Evolutionary conservation across 176 grass and related monocot species (phyloP), one percentile per base, ranked within the genome.

Genomic region (Aechmea fasciata): DNA sequence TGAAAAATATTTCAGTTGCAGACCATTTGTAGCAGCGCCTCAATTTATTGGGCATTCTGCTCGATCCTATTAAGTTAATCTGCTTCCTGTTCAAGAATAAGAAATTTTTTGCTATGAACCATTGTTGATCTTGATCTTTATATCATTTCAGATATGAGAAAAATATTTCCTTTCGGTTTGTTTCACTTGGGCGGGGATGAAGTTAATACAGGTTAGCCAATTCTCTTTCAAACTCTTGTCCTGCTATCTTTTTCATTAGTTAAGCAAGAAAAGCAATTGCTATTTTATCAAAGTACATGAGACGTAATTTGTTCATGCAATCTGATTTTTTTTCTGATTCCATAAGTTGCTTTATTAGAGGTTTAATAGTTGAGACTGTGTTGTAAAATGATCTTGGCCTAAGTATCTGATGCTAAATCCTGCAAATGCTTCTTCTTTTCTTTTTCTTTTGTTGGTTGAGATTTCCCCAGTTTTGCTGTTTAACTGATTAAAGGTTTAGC

Each of bases 151-250:
- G 89, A 97, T 79, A 92, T 97, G 93, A 90, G 86, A 76, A 90
- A 92, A 80, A 87, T 97, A 54, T 97, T 97, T 70, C 89, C 93
- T 47, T 97, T 97, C 20, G 93, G 79, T 18, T n/a, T 92, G 25
- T 97, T 97, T 82, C 89, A 97, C 71, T 85, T 97, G 77, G 93
- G 93, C 49, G 93, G 93, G 10, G 93, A 97, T 90, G 93, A 97
- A 97, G 93, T 97, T 61, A 79, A 97, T 81, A 87, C 93, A 92
- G 93, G 93, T 97, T 63, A 61, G 76, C 25, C 26, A 25, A 52
- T 50, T 74, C 75, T 11, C 84, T 11, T 75, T 74, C 11, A 55
- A 13, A 55, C 15, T 54, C 15, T 13, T 13, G 52, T 54, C 13
- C 15, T 55, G 15, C 52, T n/a, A 3, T 55, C 3, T 13, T 55